Conservation (phyloP, 768 basidiomycete species). For the Leccinum olivaceopallidum region DNA sequence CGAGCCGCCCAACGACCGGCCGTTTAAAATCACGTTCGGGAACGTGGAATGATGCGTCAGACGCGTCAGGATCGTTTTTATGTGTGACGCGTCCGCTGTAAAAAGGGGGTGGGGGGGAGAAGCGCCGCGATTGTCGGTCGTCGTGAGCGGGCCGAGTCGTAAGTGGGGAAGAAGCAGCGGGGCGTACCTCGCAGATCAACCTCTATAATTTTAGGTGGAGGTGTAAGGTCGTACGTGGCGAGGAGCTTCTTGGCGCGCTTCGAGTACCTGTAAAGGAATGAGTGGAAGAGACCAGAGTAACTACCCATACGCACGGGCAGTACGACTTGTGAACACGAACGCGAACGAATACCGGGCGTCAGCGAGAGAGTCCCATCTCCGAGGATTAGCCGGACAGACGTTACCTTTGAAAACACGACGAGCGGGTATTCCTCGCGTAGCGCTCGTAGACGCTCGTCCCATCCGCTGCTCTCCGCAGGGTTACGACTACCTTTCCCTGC, state of each 20-base stretch:
- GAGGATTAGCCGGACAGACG: not conserved
- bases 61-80: constrained; percentile 67
- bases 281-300: not conserved
- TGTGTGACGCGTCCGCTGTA: constrained; percentile 53
- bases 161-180: not conserved
- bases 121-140: not conserved
- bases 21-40: constrained; percentile 71
- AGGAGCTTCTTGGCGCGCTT: constrained; percentile 49
- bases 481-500: constrained; percentile 28
- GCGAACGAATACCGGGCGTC: not conserved
- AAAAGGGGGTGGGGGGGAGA: not conserved
- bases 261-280: constrained; percentile 21
- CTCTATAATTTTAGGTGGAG: constrained; percentile 69
- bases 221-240: constrained; percentile 55
- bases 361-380: not conserved
- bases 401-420: constrained; percentile 81
- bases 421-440: constrained; percentile 59
- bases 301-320: constrained; percentile 54
- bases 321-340: constrained; percentile 47
- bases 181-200: constrained; percentile 67
- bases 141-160: not conserved
- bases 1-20: constrained; percentile 64
- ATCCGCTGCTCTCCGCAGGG: constrained; percentile 35
- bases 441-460: constrained; percentile 34
- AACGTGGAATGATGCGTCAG: constrained; percentile 70